Evolutionary conservation across 2,329 filamentous ascomycete genomes (phyloP), one percentile per base, ranked within the genome.

Genomic region (Pyrenophora graminea): DNA sequence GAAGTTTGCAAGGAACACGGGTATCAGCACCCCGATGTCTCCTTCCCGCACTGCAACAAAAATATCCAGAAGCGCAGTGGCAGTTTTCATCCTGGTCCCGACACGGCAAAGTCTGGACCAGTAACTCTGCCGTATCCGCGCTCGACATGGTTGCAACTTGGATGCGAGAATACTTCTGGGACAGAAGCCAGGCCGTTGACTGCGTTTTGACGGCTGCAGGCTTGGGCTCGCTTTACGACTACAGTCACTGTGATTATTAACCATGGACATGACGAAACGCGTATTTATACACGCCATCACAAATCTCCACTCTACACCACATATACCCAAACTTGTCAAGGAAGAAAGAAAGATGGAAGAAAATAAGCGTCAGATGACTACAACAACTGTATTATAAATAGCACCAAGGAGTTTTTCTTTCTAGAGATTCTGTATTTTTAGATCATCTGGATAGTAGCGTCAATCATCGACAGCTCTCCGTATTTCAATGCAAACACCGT

Each of bases 111-210:
- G 45, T 72, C n/a, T 72, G 69, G 69, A 71, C 59, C 34, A 70
- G 69, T 43, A 66, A 62, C 17, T 67, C 66, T 1, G 61, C 68
- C 1, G 43, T 71, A 10, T 62, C 66, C 1, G 68, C 63, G 1
- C 63, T 71, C 9, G 65, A 72, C 12, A 71, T 72, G 69, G 55
- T 69, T 6, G 55, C 65, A 0, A 58, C 64, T 1, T 73, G 63
- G 62, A 68, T 72, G 64, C 62, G 68, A 18, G 67, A 73, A 53
- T 72, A 69, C 48, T 72, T 71, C 45, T 73, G 70, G 70, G 70
- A 73, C 45, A 62, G 70, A 12, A 58, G 47, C 2, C 65, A 68
- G 37, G 66, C 64, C 1, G 62, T 71, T 2, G 66, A 70, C 25
- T 69, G 53, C 46, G 69, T 59, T 3, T 39, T 73, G 39, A 50